Percentiles rank a stretch among this genome's conserved stretches.
Evolutionary conservation across 139 green algal species (phyloP).

Genomic region (Volvox reticuliferus): DNA sequence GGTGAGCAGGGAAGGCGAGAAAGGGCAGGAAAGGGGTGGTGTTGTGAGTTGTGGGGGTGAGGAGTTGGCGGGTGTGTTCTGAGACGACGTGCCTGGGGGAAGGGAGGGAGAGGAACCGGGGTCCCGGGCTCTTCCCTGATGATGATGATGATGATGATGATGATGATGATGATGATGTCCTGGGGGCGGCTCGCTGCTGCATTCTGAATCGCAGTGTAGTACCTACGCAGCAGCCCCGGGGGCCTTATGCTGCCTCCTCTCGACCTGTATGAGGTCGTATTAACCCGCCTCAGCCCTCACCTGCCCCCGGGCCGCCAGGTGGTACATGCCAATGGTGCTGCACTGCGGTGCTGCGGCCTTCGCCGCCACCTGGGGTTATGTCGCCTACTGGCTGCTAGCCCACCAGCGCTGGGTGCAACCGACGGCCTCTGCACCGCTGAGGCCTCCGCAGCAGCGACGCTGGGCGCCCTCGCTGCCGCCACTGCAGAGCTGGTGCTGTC

Average conservation of each 20-base stretch:
- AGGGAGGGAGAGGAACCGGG: background rate
- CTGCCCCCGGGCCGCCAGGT: slow-evolving; percentile 10
- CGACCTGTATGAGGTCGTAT: too few species aligned
- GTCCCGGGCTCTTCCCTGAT: too few species aligned
- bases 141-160: too few species aligned
- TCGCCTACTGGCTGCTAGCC: slow-evolving; percentile 32
- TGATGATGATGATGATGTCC: too few species aligned
- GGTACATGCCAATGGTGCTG: slow-evolving; percentile 43
- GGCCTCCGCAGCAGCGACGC: background rate
- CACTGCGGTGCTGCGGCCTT: slow-evolving; percentile 27
- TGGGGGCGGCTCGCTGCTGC: too few species aligned
- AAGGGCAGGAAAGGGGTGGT: background rate
- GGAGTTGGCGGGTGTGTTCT: background rate
- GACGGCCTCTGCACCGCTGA: background rate
- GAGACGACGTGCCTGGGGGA: background rate
- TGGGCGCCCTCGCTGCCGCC: slow-evolving; percentile 16
- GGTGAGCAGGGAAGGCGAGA: background rate
- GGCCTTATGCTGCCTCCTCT: background rate
- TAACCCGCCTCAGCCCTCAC: background rate
- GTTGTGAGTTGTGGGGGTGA: background rate
- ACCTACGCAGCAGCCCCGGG: background rate
- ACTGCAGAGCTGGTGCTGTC: slow-evolving; percentile 23
- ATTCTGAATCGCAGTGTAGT: too few species aligned
- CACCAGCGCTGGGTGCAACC: slow-evolving; percentile 22
- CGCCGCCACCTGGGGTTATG: slow-evolving; percentile 39